These are phyloP conservation scores for Trypanosoma brucei DNA, from an alignment of 208 protist species.

Conservation along the genomic window DNA sequence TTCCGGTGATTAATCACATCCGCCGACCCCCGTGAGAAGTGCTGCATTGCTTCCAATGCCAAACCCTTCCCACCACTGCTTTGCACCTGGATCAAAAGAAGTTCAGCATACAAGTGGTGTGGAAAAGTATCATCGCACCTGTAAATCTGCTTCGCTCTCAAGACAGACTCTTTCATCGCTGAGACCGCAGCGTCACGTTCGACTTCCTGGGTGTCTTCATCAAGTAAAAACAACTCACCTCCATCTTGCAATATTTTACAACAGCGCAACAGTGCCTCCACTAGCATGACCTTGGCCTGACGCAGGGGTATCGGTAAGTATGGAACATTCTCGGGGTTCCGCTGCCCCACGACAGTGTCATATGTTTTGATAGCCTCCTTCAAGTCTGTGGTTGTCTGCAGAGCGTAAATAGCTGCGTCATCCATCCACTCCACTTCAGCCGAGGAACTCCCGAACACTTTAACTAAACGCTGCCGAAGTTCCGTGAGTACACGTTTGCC, in stretches of 20 bases:
- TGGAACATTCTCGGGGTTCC: conserved; percentile 29
- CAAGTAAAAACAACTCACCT: conserved; percentile 33
- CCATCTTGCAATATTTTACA: conserved; percentile 7
- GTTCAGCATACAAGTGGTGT: conserved; percentile 32
- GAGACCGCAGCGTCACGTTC: conserved; percentile 12
- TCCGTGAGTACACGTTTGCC: conserved; percentile 25
- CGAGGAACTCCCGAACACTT: conserved; percentile 47
- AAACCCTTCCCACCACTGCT: conserved; percentile 21
- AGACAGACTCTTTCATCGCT: conserved; percentile 17
- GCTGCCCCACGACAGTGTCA: conserved; percentile 27
- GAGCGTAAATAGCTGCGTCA: conserved; percentile 65
- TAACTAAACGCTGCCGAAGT: conserved; percentile 17
- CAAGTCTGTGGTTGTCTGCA: conserved; percentile 34
- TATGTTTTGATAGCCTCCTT: conserved; percentile 42
- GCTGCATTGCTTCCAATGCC: conserved; percentile 47
- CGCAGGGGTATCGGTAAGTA: conserved; percentile 62
- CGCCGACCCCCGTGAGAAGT: conserved; percentile 35
- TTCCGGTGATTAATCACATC: conserved; percentile 23
- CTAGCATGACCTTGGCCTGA: conserved; percentile 39
- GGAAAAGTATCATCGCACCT: conserved; percentile 19
- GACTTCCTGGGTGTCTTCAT: conserved; percentile 40
- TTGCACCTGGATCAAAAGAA: conserved; percentile 38
- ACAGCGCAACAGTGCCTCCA: conserved; percentile 36
- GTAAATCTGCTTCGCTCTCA: conserved; percentile 21
- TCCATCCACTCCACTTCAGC: conserved; percentile 61